Conservation (phyloP, 2,329 filamentous ascomycete species). For the Neofusicoccum kwambonambiense region DNA sequence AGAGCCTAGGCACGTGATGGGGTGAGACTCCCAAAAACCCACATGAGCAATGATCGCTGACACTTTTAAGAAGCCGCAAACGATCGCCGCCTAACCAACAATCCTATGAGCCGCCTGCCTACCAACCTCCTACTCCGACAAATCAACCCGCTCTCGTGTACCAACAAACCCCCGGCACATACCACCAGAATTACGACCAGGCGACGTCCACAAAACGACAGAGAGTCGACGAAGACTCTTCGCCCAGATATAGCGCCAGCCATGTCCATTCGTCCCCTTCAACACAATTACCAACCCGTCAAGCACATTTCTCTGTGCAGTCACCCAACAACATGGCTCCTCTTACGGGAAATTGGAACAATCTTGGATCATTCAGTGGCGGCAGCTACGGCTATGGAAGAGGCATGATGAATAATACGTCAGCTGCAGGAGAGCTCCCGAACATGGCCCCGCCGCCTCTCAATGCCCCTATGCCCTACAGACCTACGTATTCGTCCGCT, state of each 20-base stretch:
- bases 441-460: neutral
- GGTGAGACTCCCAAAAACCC: neutral
- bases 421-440: neutral
- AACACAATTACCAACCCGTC: neutral
- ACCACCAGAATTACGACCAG: neutral
- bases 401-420: neutral
- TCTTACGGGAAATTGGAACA: neutral
- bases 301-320: neutral
- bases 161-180: neutral
- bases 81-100: conserved; percentile 6
- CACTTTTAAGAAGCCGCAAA: conserved; percentile 1
- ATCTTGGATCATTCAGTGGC: neutral
- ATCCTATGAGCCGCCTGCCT: neutral
- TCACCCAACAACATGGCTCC: neutral
- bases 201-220: neutral
- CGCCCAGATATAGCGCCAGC: neutral
- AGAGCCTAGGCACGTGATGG: conserved; percentile 60
- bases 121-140: neutral
- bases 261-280: neutral
- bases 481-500: neutral
- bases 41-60: neutral
- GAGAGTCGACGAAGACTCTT: neutral
- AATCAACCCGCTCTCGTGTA: neutral
- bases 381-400: neutral
- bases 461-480: neutral